Percentiles rank a stretch among this genome's conserved stretches.
Conservation (phyloP, 2,329 filamentous ascomycete genomes). For the Colletotrichum magnum region DNA sequence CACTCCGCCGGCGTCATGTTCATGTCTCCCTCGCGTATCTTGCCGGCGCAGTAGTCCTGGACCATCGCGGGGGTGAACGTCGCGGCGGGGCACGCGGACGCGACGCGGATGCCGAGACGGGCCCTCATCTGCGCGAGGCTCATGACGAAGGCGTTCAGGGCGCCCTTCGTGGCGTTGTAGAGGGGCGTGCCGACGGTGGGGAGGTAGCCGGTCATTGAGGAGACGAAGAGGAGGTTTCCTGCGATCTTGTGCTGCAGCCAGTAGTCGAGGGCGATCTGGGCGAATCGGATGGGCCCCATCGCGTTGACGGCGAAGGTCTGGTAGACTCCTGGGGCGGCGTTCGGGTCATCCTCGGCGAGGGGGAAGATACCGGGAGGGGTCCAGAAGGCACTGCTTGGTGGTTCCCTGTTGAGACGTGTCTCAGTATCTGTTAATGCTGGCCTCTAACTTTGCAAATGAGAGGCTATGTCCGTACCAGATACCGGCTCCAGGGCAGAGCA, state of each 20-base stretch:
- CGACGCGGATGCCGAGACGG: conserved; percentile 38
- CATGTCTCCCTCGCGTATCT: conserved; percentile 30
- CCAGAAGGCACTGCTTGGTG: conserved; percentile 46
- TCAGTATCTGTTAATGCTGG: background rate
- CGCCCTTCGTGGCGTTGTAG: conserved; percentile 49
- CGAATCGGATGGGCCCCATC: conserved; percentile 45
- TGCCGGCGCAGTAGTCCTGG: conserved; percentile 34
- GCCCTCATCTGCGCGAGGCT: conserved; percentile 36
- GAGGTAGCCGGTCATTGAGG: conserved; percentile 48
- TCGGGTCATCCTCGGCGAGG: conserved; percentile 41
- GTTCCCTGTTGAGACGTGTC: conserved; percentile 36
- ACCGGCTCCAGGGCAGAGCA: conserved; percentile 42
- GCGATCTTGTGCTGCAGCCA: conserved; percentile 46
- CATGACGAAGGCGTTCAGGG: conserved; percentile 41
- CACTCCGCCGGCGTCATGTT: conserved; percentile 19
- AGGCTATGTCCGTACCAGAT: conserved; percentile 36
- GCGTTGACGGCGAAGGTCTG: conserved; percentile 47
- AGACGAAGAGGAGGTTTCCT: conserved; percentile 55
- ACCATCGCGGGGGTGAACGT: conserved; percentile 36
- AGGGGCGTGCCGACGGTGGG: conserved; percentile 48
- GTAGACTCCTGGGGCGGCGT: conserved; percentile 44
- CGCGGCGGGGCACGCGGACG: conserved; percentile 40
- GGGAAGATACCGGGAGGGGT: conserved; percentile 44
- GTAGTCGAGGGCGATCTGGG: conserved; percentile 48
- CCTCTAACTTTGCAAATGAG: too few species aligned